A percentile compares a stretch with the other conserved stretches of the same genome.
These are phyloP conservation scores for Anisodus tanguticus DNA, from an alignment of 257 asterid species.

Conservation along the genomic window DNA sequence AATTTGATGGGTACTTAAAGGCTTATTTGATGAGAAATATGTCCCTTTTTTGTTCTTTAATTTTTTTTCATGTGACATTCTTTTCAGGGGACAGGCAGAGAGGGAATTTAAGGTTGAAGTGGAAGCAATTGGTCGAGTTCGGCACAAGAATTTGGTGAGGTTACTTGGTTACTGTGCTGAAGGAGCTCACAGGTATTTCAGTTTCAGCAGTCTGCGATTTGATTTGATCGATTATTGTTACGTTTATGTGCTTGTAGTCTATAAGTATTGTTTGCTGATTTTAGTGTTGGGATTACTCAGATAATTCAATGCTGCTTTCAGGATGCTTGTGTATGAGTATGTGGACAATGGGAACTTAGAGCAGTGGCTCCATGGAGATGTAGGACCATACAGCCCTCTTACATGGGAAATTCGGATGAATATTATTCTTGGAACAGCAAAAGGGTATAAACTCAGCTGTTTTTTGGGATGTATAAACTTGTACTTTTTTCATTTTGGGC, in stretches of 20 bases:
- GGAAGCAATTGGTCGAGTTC: constrained; percentile 46
- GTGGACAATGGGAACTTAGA: constrained; percentile 46
- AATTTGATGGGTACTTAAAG: background rate
- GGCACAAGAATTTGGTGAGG: constrained; percentile 48
- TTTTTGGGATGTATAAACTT: background rate
- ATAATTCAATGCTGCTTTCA: constrained; percentile 10
- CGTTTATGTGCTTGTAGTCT: background rate
- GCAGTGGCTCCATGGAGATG: constrained; percentile 49
- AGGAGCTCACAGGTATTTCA: constrained; percentile 43
- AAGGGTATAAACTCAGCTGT: constrained; percentile 34
- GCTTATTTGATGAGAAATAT: constrained; percentile 17
- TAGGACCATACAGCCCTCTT: constrained; percentile 39
- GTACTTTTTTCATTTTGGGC: background rate
- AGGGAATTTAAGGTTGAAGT: constrained; percentile 47
- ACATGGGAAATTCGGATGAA: constrained; percentile 46
- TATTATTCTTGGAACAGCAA: constrained; percentile 42
- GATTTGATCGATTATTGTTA: background rate
- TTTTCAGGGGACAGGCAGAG: constrained; percentile 46
- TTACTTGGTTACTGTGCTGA: constrained; percentile 44
- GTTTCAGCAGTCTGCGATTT: background rate
- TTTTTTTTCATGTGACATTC: background rate
- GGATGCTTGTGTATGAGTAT: constrained; percentile 50
- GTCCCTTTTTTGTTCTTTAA: background rate
- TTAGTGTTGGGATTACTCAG: background rate
- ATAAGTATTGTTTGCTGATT: background rate